Evolutionary conservation across 495 filamentous ascomycete species (phyloP).

Genomic region (Glarea lozoyensis): DNA sequence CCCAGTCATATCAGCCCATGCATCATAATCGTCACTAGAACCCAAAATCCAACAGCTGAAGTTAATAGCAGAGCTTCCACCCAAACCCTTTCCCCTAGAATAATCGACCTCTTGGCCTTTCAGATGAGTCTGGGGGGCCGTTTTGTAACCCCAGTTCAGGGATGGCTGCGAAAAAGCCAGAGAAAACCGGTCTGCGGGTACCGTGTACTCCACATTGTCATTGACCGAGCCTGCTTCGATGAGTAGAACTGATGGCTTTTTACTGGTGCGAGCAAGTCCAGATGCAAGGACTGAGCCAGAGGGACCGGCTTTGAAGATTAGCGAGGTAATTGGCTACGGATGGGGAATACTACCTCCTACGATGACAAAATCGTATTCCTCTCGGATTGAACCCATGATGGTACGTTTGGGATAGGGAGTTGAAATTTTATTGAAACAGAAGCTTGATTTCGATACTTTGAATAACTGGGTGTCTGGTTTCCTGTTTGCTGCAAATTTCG

Average conservation of each 20-base stretch:
- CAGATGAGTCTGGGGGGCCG: conserved; percentile 39
- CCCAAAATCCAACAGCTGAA: conserved; percentile 32
- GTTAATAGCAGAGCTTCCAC: conserved; percentile 41
- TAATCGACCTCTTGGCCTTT: neutral
- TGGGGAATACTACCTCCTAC: too few relatives aligned
- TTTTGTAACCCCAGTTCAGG: conserved; percentile 53
- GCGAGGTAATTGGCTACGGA: too few relatives aligned
- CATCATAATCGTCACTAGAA: conserved; percentile 25
- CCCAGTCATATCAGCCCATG: conserved; percentile 27
- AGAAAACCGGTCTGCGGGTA: conserved; percentile 25
- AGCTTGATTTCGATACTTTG: too few relatives aligned
- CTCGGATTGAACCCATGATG: too few relatives aligned
- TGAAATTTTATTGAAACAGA: too few relatives aligned
- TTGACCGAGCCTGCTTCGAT: conserved; percentile 16
- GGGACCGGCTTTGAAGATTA: too few relatives aligned
- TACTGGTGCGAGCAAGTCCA: conserved; percentile 34
- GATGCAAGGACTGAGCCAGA: conserved; percentile 50
- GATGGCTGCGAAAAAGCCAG: conserved; percentile 20
- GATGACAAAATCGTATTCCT: too few relatives aligned
- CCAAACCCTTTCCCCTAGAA: conserved; percentile 41
- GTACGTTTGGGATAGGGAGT: too few relatives aligned
- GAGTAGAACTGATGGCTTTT: conserved; percentile 1
- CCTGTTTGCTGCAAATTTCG: too few relatives aligned
- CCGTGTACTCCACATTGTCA: conserved; percentile 31
- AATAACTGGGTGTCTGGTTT: too few relatives aligned